Base-by-base conservation (phyloP, 495 filamentous ascomycete genomes). In the Talaromyces thailandensis region DNA sequence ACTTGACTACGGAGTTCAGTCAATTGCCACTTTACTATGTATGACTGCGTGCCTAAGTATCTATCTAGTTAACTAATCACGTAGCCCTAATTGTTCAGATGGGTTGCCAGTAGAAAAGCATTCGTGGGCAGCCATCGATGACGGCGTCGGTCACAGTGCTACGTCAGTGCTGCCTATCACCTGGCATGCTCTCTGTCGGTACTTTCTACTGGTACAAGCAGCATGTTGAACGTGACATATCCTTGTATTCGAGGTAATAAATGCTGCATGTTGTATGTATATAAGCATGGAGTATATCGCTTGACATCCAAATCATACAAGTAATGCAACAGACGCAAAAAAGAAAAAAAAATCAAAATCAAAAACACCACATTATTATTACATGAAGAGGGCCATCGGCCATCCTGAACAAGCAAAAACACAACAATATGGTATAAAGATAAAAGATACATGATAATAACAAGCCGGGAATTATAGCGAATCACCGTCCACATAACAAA, bases 301-400 rank as follows among this genome's bases (percentile, higher is more conserved):
- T 32, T 31, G 29, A 68, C 67, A 58, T 60, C 62, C 69, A 64
- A 59, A 61, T 8, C 43, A 60, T 60, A 55, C 62, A 61, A 61
- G 58, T 60, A 56, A 62, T 35, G 28, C 63, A 65, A 62, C 52
- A 26, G 43, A 52, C 35, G 61, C 25, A 23, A 57, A 21, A 1
- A 4, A n/a, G n/a, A n/a, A n/a, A n/a, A n/a, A n/a, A n/a, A n/a
- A n/a, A n/a, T n/a, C n/a, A n/a, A n/a, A 57, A 29, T 18, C 14
- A 24, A 56, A 57, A 57, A 57, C 55, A 57, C 14, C 26, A 57
- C 55, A 70, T 66, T 71, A 72, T 71, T 71, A 72, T 70, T 68
- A 67, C 50, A 48, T 43, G 56, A 59, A 63, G 31, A 55, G 26
- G 35, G 9, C 51, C 51, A 28, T 55, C 21, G 51, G 12, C 26